Base-by-base conservation (phyloP, 2,329 filamentous ascomycete genomes). In the Aspergillus calidoustus region DNA sequence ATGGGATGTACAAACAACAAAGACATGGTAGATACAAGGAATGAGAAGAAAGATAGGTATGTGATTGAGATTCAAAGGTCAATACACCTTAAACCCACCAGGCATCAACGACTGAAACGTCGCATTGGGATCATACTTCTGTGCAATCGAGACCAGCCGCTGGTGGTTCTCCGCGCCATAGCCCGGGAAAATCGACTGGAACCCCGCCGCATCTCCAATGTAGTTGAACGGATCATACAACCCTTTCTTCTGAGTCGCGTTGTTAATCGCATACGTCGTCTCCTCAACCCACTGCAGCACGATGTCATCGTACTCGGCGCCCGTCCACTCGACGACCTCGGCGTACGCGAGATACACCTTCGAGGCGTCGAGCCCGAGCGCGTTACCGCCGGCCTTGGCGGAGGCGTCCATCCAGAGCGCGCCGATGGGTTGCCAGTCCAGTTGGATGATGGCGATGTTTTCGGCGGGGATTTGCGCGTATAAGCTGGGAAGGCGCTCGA, bases 381-480 rank as follows among this genome's bases (percentile, higher is more conserved):
- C 68, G 46, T 72, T 73, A 7, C 71, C 70, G 51, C 71, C 71
- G 38, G 63, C 62, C 23, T 59, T 52, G 23, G 66, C 66, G 0
- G 70, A 69, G 22, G 71, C 71, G 46, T 67, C 53, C 28, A 80
- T 74, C 75, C 76, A 80, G 58, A 74, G 71, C 46, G 73, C 60
- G 5, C 74, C 69, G 8, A 76, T 75, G 13, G 77, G 76, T 23
- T 79, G 71, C 57, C 76, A 69, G 59, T 76, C 73, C 11, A 82
- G 67, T 34, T 81, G 70, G 52, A 81, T 73, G 63, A 79, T 80
- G 46, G 77, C 78, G 57, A 80, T 77, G 54, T 72, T 75, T 38
- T 71, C 71, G 5, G 62, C 61, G 30, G 75, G 76, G 15, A 76
- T 67, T 54, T 72, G 64, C 51, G 69, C 71, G 61, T 76, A 74